These are phyloP conservation scores for Trichoderma asperelloides DNA, from an alignment of 495 filamentous ascomycete species.

Conservation along the genomic window DNA sequence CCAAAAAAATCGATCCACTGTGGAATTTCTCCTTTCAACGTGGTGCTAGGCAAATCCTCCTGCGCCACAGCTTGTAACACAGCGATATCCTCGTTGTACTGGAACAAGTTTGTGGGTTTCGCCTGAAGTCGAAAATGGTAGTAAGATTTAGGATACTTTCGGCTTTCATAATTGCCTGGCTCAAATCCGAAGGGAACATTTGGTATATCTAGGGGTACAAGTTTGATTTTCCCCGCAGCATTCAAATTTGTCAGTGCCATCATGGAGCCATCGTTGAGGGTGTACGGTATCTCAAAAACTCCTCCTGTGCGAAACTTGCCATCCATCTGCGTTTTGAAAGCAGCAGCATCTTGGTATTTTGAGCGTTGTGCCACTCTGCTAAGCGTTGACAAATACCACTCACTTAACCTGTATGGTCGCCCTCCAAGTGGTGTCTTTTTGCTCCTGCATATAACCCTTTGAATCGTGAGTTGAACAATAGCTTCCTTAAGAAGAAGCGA, in stretches of 20 bases:
- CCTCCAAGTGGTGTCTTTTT: conserved; percentile 46
- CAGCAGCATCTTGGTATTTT: conserved; percentile 42
- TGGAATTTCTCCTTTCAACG: conserved; percentile 44
- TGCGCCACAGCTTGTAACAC: conserved; percentile 29
- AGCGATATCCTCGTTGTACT: conserved; percentile 46
- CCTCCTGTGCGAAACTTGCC: conserved; percentile 34
- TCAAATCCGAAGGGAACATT: conserved; percentile 66
- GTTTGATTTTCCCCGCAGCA: conserved; percentile 46
- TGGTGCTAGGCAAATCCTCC: conserved; percentile 20
- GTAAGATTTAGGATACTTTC: conserved; percentile 56
- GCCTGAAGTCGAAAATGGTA: conserved; percentile 55
- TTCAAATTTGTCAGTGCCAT: conserved; percentile 63
- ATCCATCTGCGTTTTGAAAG: conserved; percentile 54
- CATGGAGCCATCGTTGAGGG: conserved; percentile 55
- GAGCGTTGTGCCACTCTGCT: conserved; percentile 35
- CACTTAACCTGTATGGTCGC: conserved; percentile 51
- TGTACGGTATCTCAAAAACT: conserved; percentile 28
- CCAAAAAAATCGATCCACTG: conserved; percentile 76
- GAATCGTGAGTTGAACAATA: conserved; percentile 46
- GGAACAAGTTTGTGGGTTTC: conserved; percentile 47
- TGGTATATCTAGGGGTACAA: conserved; percentile 49
- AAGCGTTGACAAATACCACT: conserved; percentile 42
- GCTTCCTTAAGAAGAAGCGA: conserved; percentile 43
- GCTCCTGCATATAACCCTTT: conserved; percentile 50
- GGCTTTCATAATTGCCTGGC: conserved; percentile 58